These are phyloP conservation scores for Colletotrichum sp. DNA, from an alignment of 2,329 filamentous ascomycete genomes.

Conservation along the genomic window DNA sequence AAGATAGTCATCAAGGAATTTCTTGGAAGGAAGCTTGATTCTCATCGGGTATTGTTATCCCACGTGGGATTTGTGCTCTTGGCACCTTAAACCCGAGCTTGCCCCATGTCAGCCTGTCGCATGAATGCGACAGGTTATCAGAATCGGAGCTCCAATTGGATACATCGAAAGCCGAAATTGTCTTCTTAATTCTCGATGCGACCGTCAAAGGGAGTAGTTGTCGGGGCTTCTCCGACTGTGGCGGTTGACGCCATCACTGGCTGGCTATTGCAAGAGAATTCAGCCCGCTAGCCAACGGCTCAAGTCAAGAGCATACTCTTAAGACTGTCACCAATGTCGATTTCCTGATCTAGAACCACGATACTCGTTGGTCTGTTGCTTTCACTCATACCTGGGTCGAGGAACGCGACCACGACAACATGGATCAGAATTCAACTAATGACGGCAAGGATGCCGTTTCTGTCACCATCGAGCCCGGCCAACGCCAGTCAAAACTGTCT, in stretches of 20 bases:
- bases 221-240: neutral
- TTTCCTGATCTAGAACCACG: neutral
- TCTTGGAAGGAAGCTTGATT: neutral
- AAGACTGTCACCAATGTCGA: neutral
- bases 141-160: neutral
- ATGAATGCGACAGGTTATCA: neutral
- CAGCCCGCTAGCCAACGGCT: neutral
- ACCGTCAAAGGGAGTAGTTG: neutral
- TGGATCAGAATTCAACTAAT: neutral
- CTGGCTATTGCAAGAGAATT: neutral
- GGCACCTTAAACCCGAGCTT: neutral
- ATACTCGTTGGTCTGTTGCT: neutral
- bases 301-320: neutral
- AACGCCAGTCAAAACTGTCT: neutral
- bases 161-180: neutral
- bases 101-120: neutral
- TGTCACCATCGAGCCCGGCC: neutral
- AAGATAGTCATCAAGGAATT: neutral
- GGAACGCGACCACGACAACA: neutral
- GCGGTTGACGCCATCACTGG: neutral
- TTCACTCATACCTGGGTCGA: neutral
- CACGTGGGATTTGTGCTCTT: neutral
- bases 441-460: neutral
- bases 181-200: neutral
- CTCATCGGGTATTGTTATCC: neutral